Evolutionary conservation across 2,329 filamentous ascomycete species (phyloP).

Genomic region (Penicillium capsulatum): DNA sequence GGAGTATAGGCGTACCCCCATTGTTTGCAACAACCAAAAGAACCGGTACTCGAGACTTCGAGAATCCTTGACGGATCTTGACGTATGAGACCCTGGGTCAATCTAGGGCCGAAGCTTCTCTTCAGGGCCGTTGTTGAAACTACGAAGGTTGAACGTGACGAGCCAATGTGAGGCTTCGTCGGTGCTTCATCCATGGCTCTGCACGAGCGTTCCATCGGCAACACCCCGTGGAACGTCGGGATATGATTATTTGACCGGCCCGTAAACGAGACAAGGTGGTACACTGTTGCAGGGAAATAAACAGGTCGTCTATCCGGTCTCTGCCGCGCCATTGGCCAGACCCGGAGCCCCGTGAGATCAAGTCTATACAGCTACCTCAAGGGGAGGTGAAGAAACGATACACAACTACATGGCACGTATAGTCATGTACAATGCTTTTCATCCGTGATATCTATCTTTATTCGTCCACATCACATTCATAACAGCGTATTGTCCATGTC

Average conservation of each 20-base stretch:
- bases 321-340: conserved; percentile 7
- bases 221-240: conserved; percentile 5
- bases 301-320: conserved; percentile 5
- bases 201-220: conserved; percentile 11
- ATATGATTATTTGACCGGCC: conserved; percentile 1
- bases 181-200: conserved; percentile 10
- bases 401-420: no score
- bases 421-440: conserved; percentile 1
- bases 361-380: neutral
- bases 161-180: conserved; percentile 4
- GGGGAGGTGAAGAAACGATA: neutral
- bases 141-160: conserved; percentile 1
- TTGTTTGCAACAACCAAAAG: neutral
- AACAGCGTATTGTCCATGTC: neutral
- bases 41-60: conserved; percentile 9
- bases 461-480: conserved; percentile 3
- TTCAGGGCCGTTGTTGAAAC: conserved; percentile 6
- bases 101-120: conserved; percentile 7
- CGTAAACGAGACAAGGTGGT: conserved; percentile 3
- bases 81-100: conserved; percentile 20
- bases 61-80: conserved; percentile 16
- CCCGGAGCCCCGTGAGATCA: neutral
- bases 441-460: conserved; percentile 3
- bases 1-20: neutral
- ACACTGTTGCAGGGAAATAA: conserved; percentile 6